Conservation (phyloP, 805 yeast species). For the Kluyveromyces dobzhanskii region DNA sequence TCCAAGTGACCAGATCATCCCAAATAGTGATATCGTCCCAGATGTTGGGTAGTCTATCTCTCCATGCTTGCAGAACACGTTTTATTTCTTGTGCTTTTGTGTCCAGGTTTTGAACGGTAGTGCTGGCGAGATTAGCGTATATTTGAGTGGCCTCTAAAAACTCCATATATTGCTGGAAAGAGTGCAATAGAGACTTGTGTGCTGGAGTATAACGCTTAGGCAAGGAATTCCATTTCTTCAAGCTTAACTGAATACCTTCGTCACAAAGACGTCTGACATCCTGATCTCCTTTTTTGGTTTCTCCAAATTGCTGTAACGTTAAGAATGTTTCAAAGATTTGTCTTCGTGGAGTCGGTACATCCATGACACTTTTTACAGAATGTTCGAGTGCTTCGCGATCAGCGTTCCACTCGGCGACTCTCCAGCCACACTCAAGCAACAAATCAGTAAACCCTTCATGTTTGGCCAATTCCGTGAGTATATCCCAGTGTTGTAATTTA, state of each 20-base stretch:
- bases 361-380: constrained; percentile 93
- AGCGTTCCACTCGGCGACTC: constrained; percentile 96
- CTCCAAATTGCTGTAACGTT: constrained; percentile 87
- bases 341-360: constrained; percentile 95
- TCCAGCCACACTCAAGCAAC: constrained; percentile 97
- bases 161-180: constrained; percentile 95
- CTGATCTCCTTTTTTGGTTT: constrained; percentile 76
- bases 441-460: constrained; percentile 97
- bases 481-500: constrained; percentile 96
- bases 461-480: constrained; percentile 88
- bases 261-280: constrained; percentile 84
- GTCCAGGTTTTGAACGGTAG: constrained; percentile 88
- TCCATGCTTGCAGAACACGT: constrained; percentile 93
- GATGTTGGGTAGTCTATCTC: constrained; percentile 89
- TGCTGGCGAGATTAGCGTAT: constrained; percentile 75
- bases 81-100: constrained; percentile 90
- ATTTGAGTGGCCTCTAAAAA: constrained; percentile 96
- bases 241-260: constrained; percentile 89
- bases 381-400: constrained; percentile 93
- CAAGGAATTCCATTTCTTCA: constrained; percentile 87
- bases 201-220: constrained; percentile 71
- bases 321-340: constrained; percentile 93
- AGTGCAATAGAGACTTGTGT: constrained; percentile 82
- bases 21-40: constrained; percentile 98
- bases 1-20: constrained; percentile 97